phyloP scores from a whole-genome alignment of 306 rosid species.

The Cucurbita maxima region DNA sequence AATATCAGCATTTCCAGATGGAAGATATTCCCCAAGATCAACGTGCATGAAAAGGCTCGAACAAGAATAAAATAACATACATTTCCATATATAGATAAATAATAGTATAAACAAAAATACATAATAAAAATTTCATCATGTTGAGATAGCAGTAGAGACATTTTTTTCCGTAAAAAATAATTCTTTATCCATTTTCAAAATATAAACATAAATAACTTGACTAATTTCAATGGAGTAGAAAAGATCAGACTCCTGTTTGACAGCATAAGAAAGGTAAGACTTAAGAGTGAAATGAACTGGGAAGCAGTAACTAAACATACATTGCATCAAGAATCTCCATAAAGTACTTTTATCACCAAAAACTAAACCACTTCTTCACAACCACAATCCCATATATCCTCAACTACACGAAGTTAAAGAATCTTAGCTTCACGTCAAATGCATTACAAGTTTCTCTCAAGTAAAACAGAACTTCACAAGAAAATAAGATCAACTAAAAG shows the following conservation, averaged over 20 bases:
- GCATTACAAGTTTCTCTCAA: neutral
- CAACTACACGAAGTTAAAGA: neutral
- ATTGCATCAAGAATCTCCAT: neutral
- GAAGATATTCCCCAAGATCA: neutral
- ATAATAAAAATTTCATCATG: neutral
- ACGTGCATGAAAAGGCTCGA: neutral
- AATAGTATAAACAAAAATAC: neutral
- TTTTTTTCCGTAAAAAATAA: neutral
- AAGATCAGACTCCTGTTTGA: neutral
- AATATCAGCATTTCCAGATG: neutral
- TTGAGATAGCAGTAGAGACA: neutral
- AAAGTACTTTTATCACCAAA: neutral
- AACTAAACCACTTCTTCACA: neutral
- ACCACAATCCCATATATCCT: neutral
- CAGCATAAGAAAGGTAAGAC: neutral
- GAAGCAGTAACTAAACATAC: neutral
- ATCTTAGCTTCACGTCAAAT: neutral
- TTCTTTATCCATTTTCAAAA: neutral
- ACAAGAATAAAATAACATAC: neutral
- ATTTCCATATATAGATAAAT: neutral
- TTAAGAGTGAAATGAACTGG: neutral
- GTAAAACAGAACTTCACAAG: neutral
- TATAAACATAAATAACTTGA: neutral
- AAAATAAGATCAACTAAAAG: neutral
- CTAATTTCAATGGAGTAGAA: neutral